Base-by-base conservation (phyloP, 2,329 filamentous ascomycete species). In the Penicillium sp. region DNA sequence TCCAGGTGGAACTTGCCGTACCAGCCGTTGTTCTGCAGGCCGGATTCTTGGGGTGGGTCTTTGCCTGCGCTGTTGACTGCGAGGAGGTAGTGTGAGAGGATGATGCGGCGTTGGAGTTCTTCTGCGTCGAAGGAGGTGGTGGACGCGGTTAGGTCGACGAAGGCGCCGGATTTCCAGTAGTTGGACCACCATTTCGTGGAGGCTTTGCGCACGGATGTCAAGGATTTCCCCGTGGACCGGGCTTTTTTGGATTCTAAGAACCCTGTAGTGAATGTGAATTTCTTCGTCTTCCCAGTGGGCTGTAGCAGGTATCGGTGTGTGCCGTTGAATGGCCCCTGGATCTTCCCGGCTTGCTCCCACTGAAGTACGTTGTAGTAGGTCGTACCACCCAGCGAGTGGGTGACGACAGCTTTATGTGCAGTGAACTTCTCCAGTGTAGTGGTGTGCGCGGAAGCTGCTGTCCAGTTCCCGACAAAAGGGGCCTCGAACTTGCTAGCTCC, bases 1-100 rank as follows among this genome's bases (percentile, higher is more conserved):
- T 86, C 84, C 52, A 85, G 70, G 62, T 85, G 84, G 64, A 85
- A 85, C 59, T 86, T 86, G 15, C 84, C 84, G 62, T 84, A 84
- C 83, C 84, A 86, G 21, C 83, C 81, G 68, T 86, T 84, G 66
- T 85, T 85, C 11, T 83, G 81, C 7, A 85, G 75, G 7, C 83
- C 83, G 63, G 71, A 73, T 62, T 75, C 82, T 70, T 64, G 62
- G 0, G 62, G 56, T 1, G 62, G 62, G 26, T 59, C 56, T 11
- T 62, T 23, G 11, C 55, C 55, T 7, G 62, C 62, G 7, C 79
- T 81, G 66, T 86, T 85, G 7, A 86, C 79, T 4, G 81, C 82
- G 2, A 83, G 75, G 3, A 86, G 76, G 64, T 86, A 86, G 66
- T 85, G 83, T 0, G 84, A 85, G 21, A 84, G 73, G 56, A 86